phyloP scores from a whole-genome alignment of 805 yeast genomes.

The Metschnikowia amazonensis region DNA sequence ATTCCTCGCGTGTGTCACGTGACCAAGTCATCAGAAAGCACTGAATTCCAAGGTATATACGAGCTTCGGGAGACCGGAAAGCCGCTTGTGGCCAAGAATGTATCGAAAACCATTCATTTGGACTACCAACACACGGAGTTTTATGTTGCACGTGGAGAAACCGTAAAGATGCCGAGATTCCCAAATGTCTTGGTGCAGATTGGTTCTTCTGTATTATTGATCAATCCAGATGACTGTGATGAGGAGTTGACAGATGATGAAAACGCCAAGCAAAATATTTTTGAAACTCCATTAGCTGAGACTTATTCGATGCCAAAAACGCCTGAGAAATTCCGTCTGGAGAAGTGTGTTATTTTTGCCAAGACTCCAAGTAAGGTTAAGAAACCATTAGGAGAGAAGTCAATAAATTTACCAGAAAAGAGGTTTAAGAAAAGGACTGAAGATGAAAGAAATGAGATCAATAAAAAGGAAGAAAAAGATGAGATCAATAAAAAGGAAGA shows the following conservation, averaged over 20 bases:
- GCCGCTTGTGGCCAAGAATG: constrained; percentile 19
- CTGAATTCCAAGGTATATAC: constrained; percentile 7
- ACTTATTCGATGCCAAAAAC: background rate
- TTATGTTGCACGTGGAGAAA: constrained; percentile 58
- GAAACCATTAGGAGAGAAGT: background rate
- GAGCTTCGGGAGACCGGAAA: constrained; percentile 22
- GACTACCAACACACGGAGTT: constrained; percentile 48
- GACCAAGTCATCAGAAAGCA: constrained; percentile 17
- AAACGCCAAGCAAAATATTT: background rate
- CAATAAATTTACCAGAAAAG: background rate
- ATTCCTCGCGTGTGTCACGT: constrained; percentile 51
- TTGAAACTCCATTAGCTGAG: background rate
- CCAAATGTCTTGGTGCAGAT: constrained; percentile 65
- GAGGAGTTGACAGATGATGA: constrained; percentile 48
- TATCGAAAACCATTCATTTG: constrained; percentile 38
- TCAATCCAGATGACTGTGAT: constrained; percentile 46
- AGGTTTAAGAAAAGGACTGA: background rate
- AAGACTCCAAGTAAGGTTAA: too few relatives aligned
- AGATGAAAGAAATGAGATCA: too few relatives aligned
- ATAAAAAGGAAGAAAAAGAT: too few relatives aligned
- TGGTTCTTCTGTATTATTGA: constrained; percentile 56
- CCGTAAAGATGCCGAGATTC: constrained; percentile 59
- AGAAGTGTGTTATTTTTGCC: too few relatives aligned
- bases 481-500: too few relatives aligned
- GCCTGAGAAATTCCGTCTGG: background rate